These are phyloP conservation scores for Agrocybe chaxingu DNA, from an alignment of 768 basidiomycete genomes.

Conservation along the genomic window DNA sequence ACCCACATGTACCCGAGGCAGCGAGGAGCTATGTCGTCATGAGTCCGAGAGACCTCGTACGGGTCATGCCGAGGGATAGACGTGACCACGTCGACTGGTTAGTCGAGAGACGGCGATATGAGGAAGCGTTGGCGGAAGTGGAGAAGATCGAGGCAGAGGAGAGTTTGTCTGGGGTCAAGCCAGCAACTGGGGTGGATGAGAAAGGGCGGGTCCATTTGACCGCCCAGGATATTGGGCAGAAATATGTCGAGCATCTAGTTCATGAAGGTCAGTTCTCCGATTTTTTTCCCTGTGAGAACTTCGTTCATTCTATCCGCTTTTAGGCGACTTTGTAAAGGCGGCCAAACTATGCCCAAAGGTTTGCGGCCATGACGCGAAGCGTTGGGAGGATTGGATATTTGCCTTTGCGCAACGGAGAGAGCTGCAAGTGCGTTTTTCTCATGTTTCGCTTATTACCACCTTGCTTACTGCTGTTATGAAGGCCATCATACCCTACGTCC, in stretches of 20 bases:
- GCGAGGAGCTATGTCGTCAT: constrained; percentile 74
- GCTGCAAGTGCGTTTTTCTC: constrained; percentile 55
- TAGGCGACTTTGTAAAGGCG: constrained; percentile 67
- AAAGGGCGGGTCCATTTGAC: constrained; percentile 41
- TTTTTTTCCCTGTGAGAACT: background rate
- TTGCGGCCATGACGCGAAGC: constrained; percentile 69
- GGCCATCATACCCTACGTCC: constrained; percentile 88
- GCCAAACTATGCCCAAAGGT: constrained; percentile 84
- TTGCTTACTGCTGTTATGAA: constrained; percentile 22
- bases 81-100: constrained; percentile 92
- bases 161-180: constrained; percentile 18
- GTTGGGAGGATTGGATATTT: constrained; percentile 98
- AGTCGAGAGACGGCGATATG: constrained; percentile 79
- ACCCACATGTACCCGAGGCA: constrained; percentile 21
- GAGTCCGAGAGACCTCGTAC: constrained; percentile 82
- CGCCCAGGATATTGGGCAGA: constrained; percentile 73
- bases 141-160: constrained; percentile 58
- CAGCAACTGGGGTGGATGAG: constrained; percentile 6
- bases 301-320: background rate
- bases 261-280: constrained; percentile 54
- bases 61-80: constrained; percentile 84
- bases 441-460: background rate
- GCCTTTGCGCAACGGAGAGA: constrained; percentile 79
- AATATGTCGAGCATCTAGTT: constrained; percentile 85
- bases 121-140: constrained; percentile 82